These are phyloP conservation scores for Peronosclerospora sorghi DNA, from an alignment of 352 stramenopile species.

Conservation along the genomic window DNA sequence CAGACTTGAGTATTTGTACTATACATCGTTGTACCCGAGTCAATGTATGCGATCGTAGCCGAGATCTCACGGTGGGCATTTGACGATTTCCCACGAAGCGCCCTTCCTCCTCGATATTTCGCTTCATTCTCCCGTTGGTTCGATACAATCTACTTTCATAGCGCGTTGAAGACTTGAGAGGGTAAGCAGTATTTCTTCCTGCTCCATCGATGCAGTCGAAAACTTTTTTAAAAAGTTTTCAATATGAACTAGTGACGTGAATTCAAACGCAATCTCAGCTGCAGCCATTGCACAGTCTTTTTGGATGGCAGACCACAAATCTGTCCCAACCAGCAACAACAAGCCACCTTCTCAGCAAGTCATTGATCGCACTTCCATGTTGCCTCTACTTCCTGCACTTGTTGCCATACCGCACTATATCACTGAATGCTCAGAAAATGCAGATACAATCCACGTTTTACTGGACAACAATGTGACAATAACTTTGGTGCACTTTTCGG, in stretches of 20 bases:
- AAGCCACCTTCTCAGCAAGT: conserved; percentile 9
- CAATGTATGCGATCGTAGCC: conserved; percentile 15
- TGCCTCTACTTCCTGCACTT: conserved; percentile 29
- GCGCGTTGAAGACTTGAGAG: conserved; percentile 25
- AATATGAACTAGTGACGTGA: too few species aligned
- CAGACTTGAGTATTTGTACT: conserved; percentile 31
- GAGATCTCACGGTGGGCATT: conserved; percentile 10
- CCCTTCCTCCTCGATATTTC: conserved; percentile 11
- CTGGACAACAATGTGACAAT: neutral
- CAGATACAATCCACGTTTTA: neutral
- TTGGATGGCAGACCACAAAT: conserved; percentile 63
- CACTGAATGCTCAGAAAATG: neutral
- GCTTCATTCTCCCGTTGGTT: neutral
- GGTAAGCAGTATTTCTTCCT: conserved; percentile 37
- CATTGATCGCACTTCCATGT: conserved; percentile 15
- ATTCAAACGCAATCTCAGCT: conserved; percentile 13
- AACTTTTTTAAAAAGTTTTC: too few species aligned
- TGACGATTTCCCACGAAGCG: conserved; percentile 5
- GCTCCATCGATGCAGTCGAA: conserved; percentile 21
- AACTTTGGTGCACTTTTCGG: conserved; percentile 3
- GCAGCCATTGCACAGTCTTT: conserved; percentile 29
- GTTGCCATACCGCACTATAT: conserved; percentile 3
- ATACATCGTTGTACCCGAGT: conserved; percentile 19
- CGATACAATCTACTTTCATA: conserved; percentile 13
- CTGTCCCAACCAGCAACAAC: conserved; percentile 37